These are phyloP conservation scores for Omphalotus guepiniiformis DNA, from an alignment of 768 basidiomycete genomes.

Conservation along the genomic window DNA sequence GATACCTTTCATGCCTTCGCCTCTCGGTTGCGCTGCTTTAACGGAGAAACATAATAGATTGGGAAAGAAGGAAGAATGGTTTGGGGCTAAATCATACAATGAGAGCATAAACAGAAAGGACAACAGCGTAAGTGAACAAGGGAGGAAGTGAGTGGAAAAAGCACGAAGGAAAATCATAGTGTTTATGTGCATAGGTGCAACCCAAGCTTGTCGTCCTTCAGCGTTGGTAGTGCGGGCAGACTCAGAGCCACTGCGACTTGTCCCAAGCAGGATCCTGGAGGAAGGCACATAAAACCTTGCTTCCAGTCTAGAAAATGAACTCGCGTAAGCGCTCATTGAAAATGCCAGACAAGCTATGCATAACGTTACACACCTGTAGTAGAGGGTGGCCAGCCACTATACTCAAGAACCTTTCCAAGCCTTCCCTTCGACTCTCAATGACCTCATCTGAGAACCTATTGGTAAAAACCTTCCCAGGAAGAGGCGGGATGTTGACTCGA, in stretches of 20 bases:
- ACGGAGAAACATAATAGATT: no score
- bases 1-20: no score
- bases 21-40: no score
- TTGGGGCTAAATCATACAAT: no score
- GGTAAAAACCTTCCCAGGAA: conserved; percentile 98
- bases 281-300: conserved; percentile 94
- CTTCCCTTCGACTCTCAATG: conserved; percentile 88
- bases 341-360: background rate
- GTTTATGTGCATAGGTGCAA: no score
- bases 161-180: no score
- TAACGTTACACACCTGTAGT: conserved; percentile 66
- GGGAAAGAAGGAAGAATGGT: no score
- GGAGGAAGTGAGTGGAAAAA: no score
- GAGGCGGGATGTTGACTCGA: conserved; percentile 93
- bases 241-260: conserved; percentile 72
- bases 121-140: no score
- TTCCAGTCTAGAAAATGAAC: conserved; percentile 65
- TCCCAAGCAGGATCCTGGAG: conserved; percentile 94
- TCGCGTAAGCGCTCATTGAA: conserved; percentile 4
- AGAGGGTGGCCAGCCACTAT: conserved; percentile 97
- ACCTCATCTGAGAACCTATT: conserved; percentile 98
- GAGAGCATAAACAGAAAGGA: no score
- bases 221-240: no score
- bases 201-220: no score
- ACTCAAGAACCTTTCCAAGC: conserved; percentile 90